Evolutionary conservation across 441 rosid species (phyloP).

Genomic region (Adansonia gregorii): DNA sequence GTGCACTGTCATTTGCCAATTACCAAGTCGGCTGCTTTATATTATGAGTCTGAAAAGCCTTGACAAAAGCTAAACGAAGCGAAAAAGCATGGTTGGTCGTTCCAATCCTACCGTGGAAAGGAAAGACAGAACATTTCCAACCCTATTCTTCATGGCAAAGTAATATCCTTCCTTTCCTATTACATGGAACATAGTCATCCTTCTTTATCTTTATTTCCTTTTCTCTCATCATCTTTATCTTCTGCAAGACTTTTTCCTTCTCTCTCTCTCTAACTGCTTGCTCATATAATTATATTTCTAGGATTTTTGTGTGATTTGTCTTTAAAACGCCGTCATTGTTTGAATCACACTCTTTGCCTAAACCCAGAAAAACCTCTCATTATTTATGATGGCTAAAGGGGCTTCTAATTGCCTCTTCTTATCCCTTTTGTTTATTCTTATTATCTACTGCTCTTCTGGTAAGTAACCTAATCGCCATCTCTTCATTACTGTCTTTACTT

Average conservation of each 20-base stretch:
- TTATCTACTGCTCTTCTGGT: slow-evolving; percentile 54
- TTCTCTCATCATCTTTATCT: slow-evolving; percentile 18
- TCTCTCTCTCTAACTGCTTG: slow-evolving; percentile 28
- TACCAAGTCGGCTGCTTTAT: slow-evolving; percentile 35
- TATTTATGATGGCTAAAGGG: slow-evolving; percentile 50
- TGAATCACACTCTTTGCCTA: slow-evolving; percentile 34
- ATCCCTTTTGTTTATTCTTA: slow-evolving; percentile 53
- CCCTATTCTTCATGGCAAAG: slow-evolving; percentile 71
- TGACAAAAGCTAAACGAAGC: slow-evolving; percentile 26
- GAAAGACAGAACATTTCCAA: slow-evolving; percentile 18
- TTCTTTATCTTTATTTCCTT: slow-evolving; percentile 30
- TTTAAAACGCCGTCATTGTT: slow-evolving; percentile 33
- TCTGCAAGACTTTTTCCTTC: neutral
- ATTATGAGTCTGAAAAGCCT: slow-evolving; percentile 9
- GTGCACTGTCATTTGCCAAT: slow-evolving; percentile 32
- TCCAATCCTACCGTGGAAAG: slow-evolving; percentile 13
- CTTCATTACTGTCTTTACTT: neutral
- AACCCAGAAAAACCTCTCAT: slow-evolving; percentile 30
- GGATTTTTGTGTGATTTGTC: slow-evolving; percentile 24
- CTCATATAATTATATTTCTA: slow-evolving; percentile 21
- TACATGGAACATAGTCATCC: slow-evolving; percentile 58
- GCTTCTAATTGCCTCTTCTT: slow-evolving; percentile 42
- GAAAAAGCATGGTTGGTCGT: slow-evolving; percentile 27
- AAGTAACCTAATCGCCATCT: slow-evolving; percentile 26
- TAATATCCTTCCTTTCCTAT: slow-evolving; percentile 44